Evolutionary conservation across 768 basidiomycete genomes (phyloP), one percentile per base, ranked within the genome.

Genomic region (Coprinopsis strossmayeri): DNA sequence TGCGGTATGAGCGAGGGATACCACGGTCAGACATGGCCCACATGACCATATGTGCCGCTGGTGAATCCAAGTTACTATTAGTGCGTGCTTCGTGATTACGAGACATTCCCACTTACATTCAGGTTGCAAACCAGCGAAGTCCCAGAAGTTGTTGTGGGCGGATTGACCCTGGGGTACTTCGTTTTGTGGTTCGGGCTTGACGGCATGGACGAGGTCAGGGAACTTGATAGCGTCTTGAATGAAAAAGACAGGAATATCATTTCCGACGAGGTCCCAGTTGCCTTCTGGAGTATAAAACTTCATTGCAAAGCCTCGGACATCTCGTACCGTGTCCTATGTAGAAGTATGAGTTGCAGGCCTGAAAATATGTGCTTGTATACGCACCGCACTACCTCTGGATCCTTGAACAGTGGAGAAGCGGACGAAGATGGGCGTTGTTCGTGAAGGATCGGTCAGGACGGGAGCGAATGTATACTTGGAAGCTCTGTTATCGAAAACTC

Each of bases 381-480:
- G 55, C 57, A 91, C 90, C 2, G 91, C 86, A 52, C 82, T 86
- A n/a, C 90, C 92, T 47, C 78, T 72, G 1, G 83, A 76, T 1
- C 91, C 90, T 53, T 83, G 80, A 0, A 94, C 92, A 0, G 91
- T 94, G 49, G 82, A 85, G 71, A 94, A 93, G 28, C 93, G 81
- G 23, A 87, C 72, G 59, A 92, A 93, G 3, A 79, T 75, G 1
- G 91, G 83, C 0, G 89, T 95, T 0, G 73, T 77, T 38, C 84
- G 73, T 34, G 76, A 76, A 0, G 87, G 64, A 58, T 91, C 87
- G 15, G 82, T 89, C 54, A 94, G 63, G 13, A 87, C 84, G 5
- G 70, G 65, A 0, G 91, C 87, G 47, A 60, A 73, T 2, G 88
- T 87, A 62, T 84, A 81, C 54, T 87, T 83, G 2, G 78, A 74